Evolutionary conservation across 139 green algal genomes (phyloP), one percentile per base, ranked within the genome.

Genomic region (Edaphochlamys debaryana): DNA sequence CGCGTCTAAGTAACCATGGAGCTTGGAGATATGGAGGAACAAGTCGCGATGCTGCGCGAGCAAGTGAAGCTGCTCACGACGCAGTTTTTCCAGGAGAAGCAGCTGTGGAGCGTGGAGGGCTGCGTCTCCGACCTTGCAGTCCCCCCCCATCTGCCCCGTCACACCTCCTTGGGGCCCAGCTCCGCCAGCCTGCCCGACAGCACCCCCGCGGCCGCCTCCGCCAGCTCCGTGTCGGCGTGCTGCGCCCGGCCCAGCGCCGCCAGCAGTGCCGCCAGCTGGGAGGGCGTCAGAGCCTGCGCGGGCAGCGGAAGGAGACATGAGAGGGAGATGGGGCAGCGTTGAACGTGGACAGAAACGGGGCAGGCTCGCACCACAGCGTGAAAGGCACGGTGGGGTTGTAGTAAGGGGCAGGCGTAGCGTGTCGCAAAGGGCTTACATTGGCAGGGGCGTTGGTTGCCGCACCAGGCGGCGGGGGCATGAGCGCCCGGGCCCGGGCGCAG

Each of bases 181-280:
- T 67, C 20, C 7, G 6, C n/a, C 71, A 79, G 52, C 71, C 50
- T 0, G 23, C 42, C 67, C 38, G 38, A 38, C 40, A 81, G 58
- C 60, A 29, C 6, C 40, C 36, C 75, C 6, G 54, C 68, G 40
- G n/a, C 30, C 40, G n/a, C 75, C 25, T 81, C 75, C 22, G 71
- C 23, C 40, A 81, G 75, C 3, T 41, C 75, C 30, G 75, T 63
- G 75, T 81, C 75, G 60, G 71, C 71, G 75, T 81, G 75, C 60
- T 81, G 38, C 30, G 48, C 15, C 3, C 75, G 58, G n/a, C 40
- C 60, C 41, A 81, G 60, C 20, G 75, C 60, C 60, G 41, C 60
- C 58, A 81, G 20, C 75, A 81, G 60, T 40, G 75, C 60, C 29
- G 41, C 75, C 60, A 63, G 17, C 75, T 71, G 75, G 0, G 75